phyloP scores from a whole-genome alignment of 495 filamentous ascomycete genomes.

The Xylaria scruposa region DNA sequence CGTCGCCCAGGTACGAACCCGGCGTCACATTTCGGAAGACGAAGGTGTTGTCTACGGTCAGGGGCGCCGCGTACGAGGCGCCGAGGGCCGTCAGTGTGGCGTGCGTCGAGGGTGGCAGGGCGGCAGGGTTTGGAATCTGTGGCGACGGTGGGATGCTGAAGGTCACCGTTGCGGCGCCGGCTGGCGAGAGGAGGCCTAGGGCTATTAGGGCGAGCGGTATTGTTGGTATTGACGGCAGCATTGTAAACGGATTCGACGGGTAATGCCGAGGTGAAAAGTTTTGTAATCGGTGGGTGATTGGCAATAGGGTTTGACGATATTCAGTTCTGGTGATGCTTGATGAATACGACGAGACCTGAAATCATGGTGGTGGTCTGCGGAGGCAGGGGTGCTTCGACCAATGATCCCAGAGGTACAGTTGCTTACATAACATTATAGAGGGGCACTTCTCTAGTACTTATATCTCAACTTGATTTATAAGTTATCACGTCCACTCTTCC shows the following conservation, averaged over 20 bases:
- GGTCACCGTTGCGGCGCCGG: constrained; percentile 34
- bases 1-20: constrained; percentile 79
- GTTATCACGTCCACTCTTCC: neutral
- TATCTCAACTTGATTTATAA: neutral
- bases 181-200: constrained; percentile 21
- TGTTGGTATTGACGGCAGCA: constrained; percentile 16
- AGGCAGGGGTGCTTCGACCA: constrained; percentile 9
- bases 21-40: constrained; percentile 69
- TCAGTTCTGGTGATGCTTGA: neutral
- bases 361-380: neutral
- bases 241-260: neutral
- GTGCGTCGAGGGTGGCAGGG: constrained; percentile 72
- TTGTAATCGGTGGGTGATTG: neutral
- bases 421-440: neutral
- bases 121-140: constrained; percentile 59
- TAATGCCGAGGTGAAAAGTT: neutral
- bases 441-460: neutral
- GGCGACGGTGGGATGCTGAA: constrained; percentile 56
- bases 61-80: constrained; percentile 57
- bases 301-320: neutral
- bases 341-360: neutral
- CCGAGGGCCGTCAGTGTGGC: constrained; percentile 69
- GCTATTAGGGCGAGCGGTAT: constrained; percentile 27
- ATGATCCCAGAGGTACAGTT: too few species aligned
- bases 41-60: constrained; percentile 72